These are phyloP conservation scores for Davidsoniella australis DNA, from an alignment of 2,329 filamentous ascomycete species.

Conservation along the genomic window DNA sequence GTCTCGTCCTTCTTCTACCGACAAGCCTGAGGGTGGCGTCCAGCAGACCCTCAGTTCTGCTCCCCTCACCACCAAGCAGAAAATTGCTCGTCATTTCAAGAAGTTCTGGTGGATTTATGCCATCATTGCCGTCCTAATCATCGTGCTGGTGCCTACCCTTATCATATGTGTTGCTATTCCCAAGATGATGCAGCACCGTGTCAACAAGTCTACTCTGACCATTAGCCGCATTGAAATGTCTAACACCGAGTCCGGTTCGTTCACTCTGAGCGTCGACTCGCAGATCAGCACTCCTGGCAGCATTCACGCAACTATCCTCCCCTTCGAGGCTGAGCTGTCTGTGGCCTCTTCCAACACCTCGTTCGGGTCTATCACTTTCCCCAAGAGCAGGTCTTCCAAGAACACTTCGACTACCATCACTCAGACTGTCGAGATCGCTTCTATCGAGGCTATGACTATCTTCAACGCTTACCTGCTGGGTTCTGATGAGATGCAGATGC, in stretches of 20 bases:
- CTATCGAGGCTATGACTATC: conserved; percentile 31
- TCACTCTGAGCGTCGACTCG: conserved; percentile 38
- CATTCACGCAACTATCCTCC: conserved; percentile 32
- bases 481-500: conserved; percentile 32
- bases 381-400: conserved; percentile 30
- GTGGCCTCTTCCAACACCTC: conserved; percentile 31
- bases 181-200: conserved; percentile 37
- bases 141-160: conserved; percentile 38
- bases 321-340: conserved; percentile 37
- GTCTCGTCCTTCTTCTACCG: conserved; percentile 12
- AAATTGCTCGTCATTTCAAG: conserved; percentile 30
- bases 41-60: conserved; percentile 4
- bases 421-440: conserved; percentile 29
- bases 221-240: conserved; percentile 35
- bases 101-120: conserved; percentile 46
- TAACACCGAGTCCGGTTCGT: conserved; percentile 26
- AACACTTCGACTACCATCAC: conserved; percentile 34
- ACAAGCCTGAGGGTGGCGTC: conserved; percentile 20
- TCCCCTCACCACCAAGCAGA: conserved; percentile 22
- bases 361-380: conserved; percentile 35
- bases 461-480: conserved; percentile 39
- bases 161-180: conserved; percentile 40
- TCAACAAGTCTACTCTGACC: conserved; percentile 34
- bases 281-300: conserved; percentile 34
- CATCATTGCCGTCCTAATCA: conserved; percentile 30